These are phyloP conservation scores for Chaetomium cochliodes DNA, from an alignment of 495 filamentous ascomycete genomes.

Conservation along the genomic window DNA sequence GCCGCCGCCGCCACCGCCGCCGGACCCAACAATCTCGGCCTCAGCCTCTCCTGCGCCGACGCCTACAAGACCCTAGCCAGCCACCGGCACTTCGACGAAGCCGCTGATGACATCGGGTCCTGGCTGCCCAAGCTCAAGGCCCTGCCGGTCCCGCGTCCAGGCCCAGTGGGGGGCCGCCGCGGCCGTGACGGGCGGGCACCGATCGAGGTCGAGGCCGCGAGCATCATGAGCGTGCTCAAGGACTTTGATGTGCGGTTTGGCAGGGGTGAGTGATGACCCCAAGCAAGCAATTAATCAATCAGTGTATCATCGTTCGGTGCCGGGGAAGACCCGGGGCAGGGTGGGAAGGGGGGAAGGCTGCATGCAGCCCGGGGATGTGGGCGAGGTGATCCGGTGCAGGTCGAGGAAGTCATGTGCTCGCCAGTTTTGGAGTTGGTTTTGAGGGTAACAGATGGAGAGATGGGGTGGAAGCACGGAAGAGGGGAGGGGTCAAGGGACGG, in stretches of 20 bases:
- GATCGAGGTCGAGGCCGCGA: constrained; percentile 80
- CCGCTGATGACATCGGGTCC: constrained; percentile 68
- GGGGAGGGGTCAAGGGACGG: not conserved
- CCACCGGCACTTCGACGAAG: constrained; percentile 75
- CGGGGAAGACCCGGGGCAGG: too few relatives aligned
- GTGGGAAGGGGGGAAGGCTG: not conserved
- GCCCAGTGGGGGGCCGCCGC: constrained; percentile 7
- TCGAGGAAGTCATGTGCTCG: constrained; percentile 28
- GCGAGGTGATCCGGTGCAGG: constrained; percentile 24
- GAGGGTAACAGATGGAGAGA: not conserved
- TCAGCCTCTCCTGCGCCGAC: constrained; percentile 67
- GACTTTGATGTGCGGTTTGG: constrained; percentile 81
- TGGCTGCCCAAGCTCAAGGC: constrained; percentile 75
- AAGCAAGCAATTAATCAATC: not conserved
- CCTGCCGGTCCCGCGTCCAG: constrained; percentile 39
- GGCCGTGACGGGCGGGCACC: constrained; percentile 49
- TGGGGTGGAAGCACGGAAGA: not conserved
- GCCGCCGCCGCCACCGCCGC: not conserved
- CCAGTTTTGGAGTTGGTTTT: not conserved
- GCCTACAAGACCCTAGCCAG: constrained; percentile 78
- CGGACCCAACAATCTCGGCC: constrained; percentile 15
- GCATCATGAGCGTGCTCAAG: constrained; percentile 80
- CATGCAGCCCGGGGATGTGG: constrained; percentile 22
- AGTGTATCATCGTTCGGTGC: too few relatives aligned
- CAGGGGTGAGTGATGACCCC: constrained; percentile 31